Evolutionary conservation across 2,329 filamentous ascomycete species (phyloP).

Genomic region (Colletotrichum lupini): DNA sequence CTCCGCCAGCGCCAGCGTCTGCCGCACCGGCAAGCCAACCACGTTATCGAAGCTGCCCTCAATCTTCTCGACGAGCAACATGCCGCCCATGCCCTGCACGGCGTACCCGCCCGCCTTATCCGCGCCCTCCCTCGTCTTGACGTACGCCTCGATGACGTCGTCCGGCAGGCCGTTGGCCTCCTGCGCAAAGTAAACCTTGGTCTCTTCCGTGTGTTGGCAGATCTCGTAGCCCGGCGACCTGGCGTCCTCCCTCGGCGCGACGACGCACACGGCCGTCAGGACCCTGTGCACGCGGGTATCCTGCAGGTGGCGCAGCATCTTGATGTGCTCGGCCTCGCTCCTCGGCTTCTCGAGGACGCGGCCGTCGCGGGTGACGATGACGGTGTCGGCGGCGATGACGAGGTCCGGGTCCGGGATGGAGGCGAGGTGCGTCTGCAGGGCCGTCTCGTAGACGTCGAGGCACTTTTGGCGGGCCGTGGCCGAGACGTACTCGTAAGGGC

Average conservation of each 20-base stretch:
- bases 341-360: constrained; percentile 91
- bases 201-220: constrained; percentile 90
- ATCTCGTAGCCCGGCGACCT: constrained; percentile 87
- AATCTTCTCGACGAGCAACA: constrained; percentile 88
- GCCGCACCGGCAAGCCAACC: constrained; percentile 85
- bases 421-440: constrained; percentile 54
- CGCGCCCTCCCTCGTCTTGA: constrained; percentile 87
- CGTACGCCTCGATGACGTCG: constrained; percentile 83
- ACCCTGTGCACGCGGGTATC: constrained; percentile 84
- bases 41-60: constrained; percentile 95
- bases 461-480: constrained; percentile 88
- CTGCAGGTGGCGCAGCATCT: constrained; percentile 84
- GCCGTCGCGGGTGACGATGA: constrained; percentile 82
- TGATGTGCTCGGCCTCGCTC: constrained; percentile 81
- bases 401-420: constrained; percentile 77
- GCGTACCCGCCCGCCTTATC: constrained; percentile 98
- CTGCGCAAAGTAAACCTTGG: constrained; percentile 85
- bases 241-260: constrained; percentile 84
- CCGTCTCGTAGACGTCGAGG: constrained; percentile 72
- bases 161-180: constrained; percentile 71
- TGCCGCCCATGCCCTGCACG: constrained; percentile 87
- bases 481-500: constrained; percentile 90
- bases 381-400: constrained; percentile 90
- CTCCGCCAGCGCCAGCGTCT: constrained; percentile 84
- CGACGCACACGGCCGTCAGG: constrained; percentile 85